Base-by-base conservation (phyloP, 148 eudicot species). In the Vaccinium vitisidaea region DNA sequence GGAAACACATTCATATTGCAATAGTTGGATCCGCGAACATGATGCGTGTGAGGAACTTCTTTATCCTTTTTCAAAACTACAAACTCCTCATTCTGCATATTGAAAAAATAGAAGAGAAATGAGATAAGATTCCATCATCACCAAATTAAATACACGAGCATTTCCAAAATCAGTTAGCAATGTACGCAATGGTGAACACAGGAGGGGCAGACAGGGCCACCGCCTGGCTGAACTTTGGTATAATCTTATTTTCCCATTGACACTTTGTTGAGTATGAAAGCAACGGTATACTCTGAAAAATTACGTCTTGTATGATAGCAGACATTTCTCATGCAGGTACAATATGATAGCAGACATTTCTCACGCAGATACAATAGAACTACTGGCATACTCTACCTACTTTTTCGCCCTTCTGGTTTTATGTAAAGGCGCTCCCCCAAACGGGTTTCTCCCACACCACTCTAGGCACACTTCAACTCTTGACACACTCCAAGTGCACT, bases 1-100 rank as follows among this genome's bases (percentile, higher is more conserved):
- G 98, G 94, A 84, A 96, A 96, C 75, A 96, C 96, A 79, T 96
- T 96, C 84, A 96, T 89, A 74, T 84, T 83, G 86, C 99, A 95
- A 70, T 92, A 92, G 87, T 96, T 96, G 27, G 96, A 93, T 80
- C 99, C 99, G 53, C 95, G 89, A 74, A 96, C 96, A 84, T 96
- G 91, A 36, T 92, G 89, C 23, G 99, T 96, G 86, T 94, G 98
- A 85, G 99, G 99, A 84, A 90, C 90, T 75, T 90, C 92, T 77
- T 90, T 90, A 85, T 92, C 92, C 86, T 89, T 90, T 69, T 91
- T 81, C 90, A 95, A 48, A 63, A 88, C 81, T 52, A 96, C 94
- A 85, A 96, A 96, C 48, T 94, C 96, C 86, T 96, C 99, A 14
- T 92, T 86, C 99, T 96, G 94, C 83, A 25, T 71, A 43, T 32